Conservation (phyloP, 495 filamentous ascomycete species). For the Hypoxylon trugodes region DNA sequence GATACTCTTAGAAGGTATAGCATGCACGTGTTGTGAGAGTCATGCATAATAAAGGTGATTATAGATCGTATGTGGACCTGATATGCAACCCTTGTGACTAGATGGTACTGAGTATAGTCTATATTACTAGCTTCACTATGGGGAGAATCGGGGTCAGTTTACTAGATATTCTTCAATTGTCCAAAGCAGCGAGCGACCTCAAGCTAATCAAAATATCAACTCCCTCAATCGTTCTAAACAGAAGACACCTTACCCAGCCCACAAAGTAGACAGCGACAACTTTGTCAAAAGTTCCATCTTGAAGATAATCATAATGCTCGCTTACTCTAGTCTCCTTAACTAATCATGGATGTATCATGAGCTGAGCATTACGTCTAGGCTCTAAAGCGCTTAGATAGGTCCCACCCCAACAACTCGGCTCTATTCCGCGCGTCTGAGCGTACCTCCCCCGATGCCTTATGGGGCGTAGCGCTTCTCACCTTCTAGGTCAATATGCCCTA, state of each 20-base stretch:
- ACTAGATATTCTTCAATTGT: background rate
- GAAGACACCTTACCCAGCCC: slow-evolving; percentile 12
- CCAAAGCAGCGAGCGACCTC: background rate
- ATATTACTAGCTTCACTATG: background rate
- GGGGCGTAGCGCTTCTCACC: background rate
- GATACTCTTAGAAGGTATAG: too few relatives aligned
- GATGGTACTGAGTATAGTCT: background rate
- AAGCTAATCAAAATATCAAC: background rate
- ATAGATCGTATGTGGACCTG: slow-evolving; percentile 16
- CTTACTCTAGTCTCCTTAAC: background rate
- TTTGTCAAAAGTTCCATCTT: background rate
- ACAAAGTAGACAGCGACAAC: background rate
- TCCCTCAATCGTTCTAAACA: too few relatives aligned
- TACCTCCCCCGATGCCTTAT: background rate
- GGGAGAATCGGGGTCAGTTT: background rate
- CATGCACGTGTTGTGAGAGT: slow-evolving; percentile 1
- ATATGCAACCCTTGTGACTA: slow-evolving; percentile 1
- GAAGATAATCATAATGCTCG: slow-evolving; percentile 1
- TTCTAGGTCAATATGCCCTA: background rate
- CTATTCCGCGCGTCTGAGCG: slow-evolving; percentile 25
- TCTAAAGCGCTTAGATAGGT: slow-evolving; percentile 8
- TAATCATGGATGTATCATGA: background rate
- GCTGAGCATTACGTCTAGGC: slow-evolving; percentile 1
- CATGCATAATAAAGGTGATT: slow-evolving; percentile 19
- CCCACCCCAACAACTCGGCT: slow-evolving; percentile 2